A percentile compares a stretch with the other conserved stretches of the same genome.
These are phyloP conservation scores for Whalleya microplaca DNA, from an alignment of 2,329 filamentous ascomycete genomes.

Conservation along the genomic window DNA sequence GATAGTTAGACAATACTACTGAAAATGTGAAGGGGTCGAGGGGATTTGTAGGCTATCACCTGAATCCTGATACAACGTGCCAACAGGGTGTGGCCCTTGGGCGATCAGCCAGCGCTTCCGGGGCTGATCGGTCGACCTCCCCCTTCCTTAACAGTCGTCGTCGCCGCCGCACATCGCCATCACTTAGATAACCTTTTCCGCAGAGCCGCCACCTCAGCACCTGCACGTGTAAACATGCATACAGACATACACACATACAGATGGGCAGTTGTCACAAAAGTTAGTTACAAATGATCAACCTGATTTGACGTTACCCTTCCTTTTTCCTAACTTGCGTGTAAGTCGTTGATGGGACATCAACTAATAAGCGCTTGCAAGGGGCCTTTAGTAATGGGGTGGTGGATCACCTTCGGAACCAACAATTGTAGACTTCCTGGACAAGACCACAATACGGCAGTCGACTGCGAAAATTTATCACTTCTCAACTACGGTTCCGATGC, in stretches of 20 bases:
- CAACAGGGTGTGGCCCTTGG: not conserved
- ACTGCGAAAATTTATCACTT: conserved; percentile 2
- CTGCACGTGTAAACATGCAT: too few species aligned
- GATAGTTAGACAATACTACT: not conserved
- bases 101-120: too few species aligned
- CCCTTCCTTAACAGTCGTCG: conserved; percentile 1
- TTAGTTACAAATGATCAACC: conserved; percentile 22
- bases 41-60: not conserved
- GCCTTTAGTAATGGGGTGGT: not conserved
- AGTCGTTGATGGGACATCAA: not conserved
- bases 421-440: not conserved
- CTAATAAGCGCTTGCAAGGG: conserved; percentile 8
- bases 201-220: conserved; percentile 27
- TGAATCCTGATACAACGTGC: not conserved
- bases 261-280: too few species aligned
- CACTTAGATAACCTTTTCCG: conserved; percentile 22
- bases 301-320: conserved; percentile 10
- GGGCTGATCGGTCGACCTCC: not conserved
- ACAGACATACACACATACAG: too few species aligned
- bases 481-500: not conserved
- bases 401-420: not conserved
- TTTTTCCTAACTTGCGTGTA: conserved; percentile 8
- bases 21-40: not conserved
- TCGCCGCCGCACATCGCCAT: conserved; percentile 9
- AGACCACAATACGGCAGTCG: conserved; percentile 7